Base-by-base conservation (phyloP, 139 green algal species). In the Chlamydomonas applanata region DNA sequence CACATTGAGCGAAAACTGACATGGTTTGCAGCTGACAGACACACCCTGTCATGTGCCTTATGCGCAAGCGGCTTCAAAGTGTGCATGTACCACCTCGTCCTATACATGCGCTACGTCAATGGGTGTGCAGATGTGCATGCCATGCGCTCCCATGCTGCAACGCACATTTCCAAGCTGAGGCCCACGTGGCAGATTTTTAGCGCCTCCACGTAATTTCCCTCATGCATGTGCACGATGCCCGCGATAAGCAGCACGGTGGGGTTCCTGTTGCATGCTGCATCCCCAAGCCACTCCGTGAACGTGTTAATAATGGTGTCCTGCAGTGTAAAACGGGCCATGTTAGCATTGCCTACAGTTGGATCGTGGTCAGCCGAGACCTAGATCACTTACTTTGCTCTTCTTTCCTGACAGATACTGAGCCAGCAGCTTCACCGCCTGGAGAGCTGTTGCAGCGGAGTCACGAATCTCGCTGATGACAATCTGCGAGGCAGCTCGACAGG, bases 201-300 rank as follows among this genome's bases (percentile, higher is more conserved):
- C 3, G 96, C 96, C 59, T 98, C 94, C 16, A 92, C 88, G 74
- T 93, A 94, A 81, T 98, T 94, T n/a, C 85, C 93, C 77, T 97
- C 93, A 40, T 88, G 88, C 2, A 49, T 53, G 32, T 75, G 56
- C 3, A 75, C 3, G 25, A 67, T 56, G 1, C 52, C 69, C 17
- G 69, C 69, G 52, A 75, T 53, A 1, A 66, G n/a, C 29, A 75
- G 17, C 32, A 75, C 69, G 29, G 53, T 81, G 36, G 89, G 73
- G 81, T 98, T 98, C 56, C 72, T 72, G 71, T 83, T 89, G 79
- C 79, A 89, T 9, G 88, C 82, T 0, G 90, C 74, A 64, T 98
- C 94, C 4, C 79, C 71, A 4, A 97, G 73, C 91, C 89, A 97
- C 35, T 93, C 86, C 5, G 72, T 45, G 32, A 98, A 72, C 3